phyloP scores from a whole-genome alignment of 139 green algal genomes.

The Coelastrella sp. region DNA sequence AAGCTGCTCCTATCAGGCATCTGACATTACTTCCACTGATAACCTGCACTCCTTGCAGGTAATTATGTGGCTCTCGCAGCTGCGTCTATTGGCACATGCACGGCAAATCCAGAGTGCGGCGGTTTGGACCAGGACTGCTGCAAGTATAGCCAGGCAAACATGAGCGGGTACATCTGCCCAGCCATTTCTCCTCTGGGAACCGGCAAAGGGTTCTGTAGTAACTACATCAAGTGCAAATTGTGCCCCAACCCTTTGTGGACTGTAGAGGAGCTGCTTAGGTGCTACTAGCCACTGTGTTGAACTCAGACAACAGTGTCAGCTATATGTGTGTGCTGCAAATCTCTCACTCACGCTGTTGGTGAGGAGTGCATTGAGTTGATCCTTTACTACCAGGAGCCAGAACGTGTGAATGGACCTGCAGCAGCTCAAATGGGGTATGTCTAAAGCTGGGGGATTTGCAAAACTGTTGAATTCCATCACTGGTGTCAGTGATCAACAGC shows the following conservation, averaged over 20 bases:
- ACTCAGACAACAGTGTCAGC: not conserved
- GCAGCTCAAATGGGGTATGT: too few species aligned
- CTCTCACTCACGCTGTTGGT: too few species aligned
- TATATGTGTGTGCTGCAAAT: too few species aligned
- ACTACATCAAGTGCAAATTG: not conserved
- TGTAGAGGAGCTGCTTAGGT: conserved; percentile 18
- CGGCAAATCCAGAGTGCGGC: conserved; percentile 1
- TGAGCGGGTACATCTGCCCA: not conserved
- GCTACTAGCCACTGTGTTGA: not conserved
- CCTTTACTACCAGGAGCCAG: too few species aligned
- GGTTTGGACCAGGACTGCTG: conserved; percentile 7
- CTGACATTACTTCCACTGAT: too few species aligned
- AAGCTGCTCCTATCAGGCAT: too few species aligned
- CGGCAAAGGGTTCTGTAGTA: not conserved
- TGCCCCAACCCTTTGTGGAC: not conserved
- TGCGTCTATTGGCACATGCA: conserved; percentile 19
- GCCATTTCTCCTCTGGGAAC: not conserved
- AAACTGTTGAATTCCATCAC: too few species aligned
- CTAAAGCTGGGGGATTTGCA: too few species aligned
- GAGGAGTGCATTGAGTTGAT: too few species aligned
- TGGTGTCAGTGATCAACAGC: too few species aligned
- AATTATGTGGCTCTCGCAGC: not conserved
- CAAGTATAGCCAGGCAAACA: conserved; percentile 8
- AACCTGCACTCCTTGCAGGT: not conserved
- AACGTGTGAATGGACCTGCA: too few species aligned